phyloP scores from a whole-genome alignment of 441 rosid genomes.

The Dalechampia spathulata region DNA sequence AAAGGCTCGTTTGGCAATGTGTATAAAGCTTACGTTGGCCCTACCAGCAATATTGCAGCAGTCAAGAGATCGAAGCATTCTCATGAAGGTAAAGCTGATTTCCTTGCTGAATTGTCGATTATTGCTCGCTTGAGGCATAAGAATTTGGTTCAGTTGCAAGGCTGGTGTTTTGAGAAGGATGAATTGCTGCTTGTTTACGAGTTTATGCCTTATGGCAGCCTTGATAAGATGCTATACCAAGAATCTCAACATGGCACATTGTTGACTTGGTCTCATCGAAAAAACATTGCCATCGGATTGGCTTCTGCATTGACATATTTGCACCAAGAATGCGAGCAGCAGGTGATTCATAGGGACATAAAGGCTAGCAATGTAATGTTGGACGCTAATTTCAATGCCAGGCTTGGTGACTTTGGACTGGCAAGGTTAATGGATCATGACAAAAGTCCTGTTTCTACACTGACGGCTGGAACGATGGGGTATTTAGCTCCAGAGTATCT shows the following conservation, averaged over 20 bases:
- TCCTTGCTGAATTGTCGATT: constrained; percentile 70
- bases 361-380: constrained; percentile 89
- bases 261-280: constrained; percentile 63
- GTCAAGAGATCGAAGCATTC: constrained; percentile 80
- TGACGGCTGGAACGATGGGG: constrained; percentile 96
- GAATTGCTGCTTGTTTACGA: constrained; percentile 87
- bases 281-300: constrained; percentile 63
- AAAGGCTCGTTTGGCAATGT: constrained; percentile 86
- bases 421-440: constrained; percentile 91
- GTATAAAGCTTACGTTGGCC: constrained; percentile 54
- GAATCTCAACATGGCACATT: constrained; percentile 34
- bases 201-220: constrained; percentile 84
- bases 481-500: constrained; percentile 96
- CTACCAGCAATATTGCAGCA: constrained; percentile 56
- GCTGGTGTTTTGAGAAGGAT: constrained; percentile 87
- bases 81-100: constrained; percentile 79
- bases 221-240: constrained; percentile 63
- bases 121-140: constrained; percentile 90
- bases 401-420: constrained; percentile 87
- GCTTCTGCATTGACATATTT: constrained; percentile 80
- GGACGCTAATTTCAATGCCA: constrained; percentile 65
- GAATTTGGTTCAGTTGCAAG: constrained; percentile 77
- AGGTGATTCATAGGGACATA: constrained; percentile 86
- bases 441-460: constrained; percentile 83
- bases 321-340: constrained; percentile 94